Percentiles rank a stretch among this genome's conserved stretches.
phyloP scores from a whole-genome alignment of 2,329 filamentous ascomycete species.

The Aspergillus alliaceus region DNA sequence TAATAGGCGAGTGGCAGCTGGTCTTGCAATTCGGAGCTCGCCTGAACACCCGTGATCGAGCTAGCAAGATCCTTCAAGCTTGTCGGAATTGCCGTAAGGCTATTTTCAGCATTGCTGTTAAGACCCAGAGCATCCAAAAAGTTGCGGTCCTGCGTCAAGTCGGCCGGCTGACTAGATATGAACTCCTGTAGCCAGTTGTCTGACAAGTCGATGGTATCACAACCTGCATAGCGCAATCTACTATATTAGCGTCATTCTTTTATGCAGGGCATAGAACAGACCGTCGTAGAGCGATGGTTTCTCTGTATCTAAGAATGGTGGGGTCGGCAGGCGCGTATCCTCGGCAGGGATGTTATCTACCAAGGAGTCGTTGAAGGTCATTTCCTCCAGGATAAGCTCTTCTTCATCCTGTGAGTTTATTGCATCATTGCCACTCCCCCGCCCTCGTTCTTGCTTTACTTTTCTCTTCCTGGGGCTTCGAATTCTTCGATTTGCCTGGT shows the following conservation, averaged over 20 bases:
- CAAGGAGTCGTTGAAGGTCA: constrained; percentile 4
- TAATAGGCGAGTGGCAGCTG: not conserved
- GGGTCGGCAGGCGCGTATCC: constrained; percentile 8
- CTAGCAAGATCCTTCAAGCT: constrained; percentile 2
- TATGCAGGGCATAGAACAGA: not conserved
- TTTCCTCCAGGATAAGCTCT: constrained; percentile 5
- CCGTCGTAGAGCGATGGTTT: constrained; percentile 10
- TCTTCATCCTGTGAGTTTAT: not conserved
- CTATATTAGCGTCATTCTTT: not conserved
- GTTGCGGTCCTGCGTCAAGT: constrained; percentile 9
- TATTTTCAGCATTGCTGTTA: constrained; percentile 4
- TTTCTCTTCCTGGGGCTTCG: constrained; percentile 14
- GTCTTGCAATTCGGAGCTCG: not conserved
- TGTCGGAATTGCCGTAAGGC: not conserved
- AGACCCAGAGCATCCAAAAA: constrained; percentile 13
- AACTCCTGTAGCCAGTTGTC: constrained; percentile 33
- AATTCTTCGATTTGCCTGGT: constrained; percentile 8
- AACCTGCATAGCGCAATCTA: constrained; percentile 2
- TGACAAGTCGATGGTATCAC: constrained; percentile 23
- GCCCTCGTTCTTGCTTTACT: constrained; percentile 1
- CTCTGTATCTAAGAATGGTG: constrained; percentile 11
- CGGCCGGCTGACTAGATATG: constrained; percentile 18
- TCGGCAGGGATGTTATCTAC: constrained; percentile 9
- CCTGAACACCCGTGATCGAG: not conserved
- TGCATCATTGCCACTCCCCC: not conserved